Base-by-base conservation (phyloP, 2,329 filamentous ascomycete genomes). In the Botrytis aclada region DNA sequence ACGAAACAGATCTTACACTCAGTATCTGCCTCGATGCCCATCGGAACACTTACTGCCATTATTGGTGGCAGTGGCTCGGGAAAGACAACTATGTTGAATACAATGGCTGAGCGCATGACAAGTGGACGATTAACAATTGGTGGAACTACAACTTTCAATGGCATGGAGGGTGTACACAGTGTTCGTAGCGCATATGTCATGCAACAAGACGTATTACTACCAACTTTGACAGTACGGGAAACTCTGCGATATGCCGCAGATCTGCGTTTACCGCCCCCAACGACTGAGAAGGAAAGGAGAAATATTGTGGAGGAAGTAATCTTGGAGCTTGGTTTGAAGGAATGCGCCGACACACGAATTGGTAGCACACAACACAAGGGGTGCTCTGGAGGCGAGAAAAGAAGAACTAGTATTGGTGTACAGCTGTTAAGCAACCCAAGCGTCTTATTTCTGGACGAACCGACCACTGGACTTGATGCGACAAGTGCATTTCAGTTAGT, bases 341-440 rank as follows among this genome's bases (percentile, higher is more conserved):
- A 94, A 76, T 94, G 92, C 73, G 92, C 92, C 37, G 84, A 93
- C 75, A 95, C 92, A 0, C 84, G 89, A 14, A 92, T 95, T 70
- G 92, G 92, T 1, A 91, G 90, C 77, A 88, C 87, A 72, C 86
- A 88, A 69, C 90, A 93, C 77, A 90, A 92, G 63, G 92, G 92
- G 0, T 94, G 92, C 78, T 94, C 91, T 63, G 92, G 93, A 0
- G 93, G 92, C 4, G 93, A 95, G 80, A 94, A 94, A 83, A 85
- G 92, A 74, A 84, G 92, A 45, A 91, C 91, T 0, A 93, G 91
- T 75, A 92, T 95, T 65, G 92, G 92, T 3, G 92, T 95, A 7
- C 92, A 94, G 81, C 84, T 95, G 72, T 84, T 95, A n/a, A 89
- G 91, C 7, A 95, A 94, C 79, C 92, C 93, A 1, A 93, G 91